Base-by-base conservation (phyloP, 169 alveolate genomes). In the Plasmodium cynomolgi region DNA sequence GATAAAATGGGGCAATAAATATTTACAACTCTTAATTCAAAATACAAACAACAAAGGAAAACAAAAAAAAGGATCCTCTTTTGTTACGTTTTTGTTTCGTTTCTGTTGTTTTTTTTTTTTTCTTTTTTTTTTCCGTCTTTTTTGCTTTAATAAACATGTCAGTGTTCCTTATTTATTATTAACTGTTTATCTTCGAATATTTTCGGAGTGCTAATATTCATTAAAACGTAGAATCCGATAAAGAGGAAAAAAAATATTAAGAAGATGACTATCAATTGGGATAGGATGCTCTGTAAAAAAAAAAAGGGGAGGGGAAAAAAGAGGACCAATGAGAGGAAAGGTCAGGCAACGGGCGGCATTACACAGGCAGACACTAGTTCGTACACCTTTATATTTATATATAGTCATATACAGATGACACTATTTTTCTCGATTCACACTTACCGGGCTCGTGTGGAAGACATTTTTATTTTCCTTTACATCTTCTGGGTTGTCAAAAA, bases 91-190 rank as follows among this genome's bases (percentile, higher is more conserved):
- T 7, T 75, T 75, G 17, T 80, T 20, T 41, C 23, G n/a, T n/a
- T n/a, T n/a, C n/a, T n/a, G n/a, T n/a, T n/a, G n/a, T n/a, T n/a
- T n/a, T n/a, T 83, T 29, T 56, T 56, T 82, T 50, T 29, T 86
- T 33, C 41, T 58, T 83, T 73, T 31, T 13, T 41, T 73, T 73
- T 73, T 39, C 23, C n/a, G 33, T 47, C 15, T 84, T 34, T 73
- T 6, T 29, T 56, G 15, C 37, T 44, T 34, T 73, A 37, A 47
- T 71, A 72, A 73, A 71, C 73, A 79, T 77, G 41, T 88, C 74
- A 88, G 31, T 88, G 94, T 41, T 88, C 94, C 81, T 88, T 88
- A 73, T 88, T 88, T 79, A 88, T 88, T 54, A 88, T 79, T 88
- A 88, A 88, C 71, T 88, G 94, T 88, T 72, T 88, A 58, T 88